phyloP scores from a whole-genome alignment of 1,284 basidiomycete species.

The Cutaneotrichosporon daszewskae region DNA sequence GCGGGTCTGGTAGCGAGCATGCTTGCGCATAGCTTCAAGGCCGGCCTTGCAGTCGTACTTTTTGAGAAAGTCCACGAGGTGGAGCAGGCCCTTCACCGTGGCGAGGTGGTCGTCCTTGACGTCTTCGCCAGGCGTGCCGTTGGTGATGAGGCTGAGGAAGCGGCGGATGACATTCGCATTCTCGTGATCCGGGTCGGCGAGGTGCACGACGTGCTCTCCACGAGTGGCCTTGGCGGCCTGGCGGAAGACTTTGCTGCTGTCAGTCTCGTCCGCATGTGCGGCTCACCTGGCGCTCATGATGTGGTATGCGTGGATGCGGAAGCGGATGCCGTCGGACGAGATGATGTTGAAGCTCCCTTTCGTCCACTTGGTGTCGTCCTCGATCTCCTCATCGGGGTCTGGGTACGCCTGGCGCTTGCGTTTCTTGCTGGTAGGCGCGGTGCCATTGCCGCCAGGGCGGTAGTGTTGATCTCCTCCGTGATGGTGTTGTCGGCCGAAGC shows the following conservation, averaged over 20 bases:
- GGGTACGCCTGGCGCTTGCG: too few species aligned
- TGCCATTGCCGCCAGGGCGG: too few species aligned
- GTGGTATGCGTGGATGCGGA: background rate
- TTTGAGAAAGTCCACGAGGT: background rate
- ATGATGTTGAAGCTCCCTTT: constrained; percentile 10
- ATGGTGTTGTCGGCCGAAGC: too few species aligned
- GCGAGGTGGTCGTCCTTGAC: background rate
- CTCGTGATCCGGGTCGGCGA: background rate
- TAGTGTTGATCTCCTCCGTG: too few species aligned
- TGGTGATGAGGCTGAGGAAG: background rate
- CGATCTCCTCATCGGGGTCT: too few species aligned
- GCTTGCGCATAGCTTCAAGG: too few species aligned
- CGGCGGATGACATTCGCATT: background rate
- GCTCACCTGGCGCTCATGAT: background rate
- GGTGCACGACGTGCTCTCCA: background rate
- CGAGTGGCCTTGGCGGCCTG: background rate
- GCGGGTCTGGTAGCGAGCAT: too few species aligned
- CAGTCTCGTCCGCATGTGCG: background rate
- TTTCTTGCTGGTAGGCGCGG: too few species aligned
- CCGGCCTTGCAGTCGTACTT: constrained; percentile 4
- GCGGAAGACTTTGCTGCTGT: background rate
- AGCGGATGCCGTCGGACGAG: constrained; percentile 7
- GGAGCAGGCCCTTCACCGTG: background rate
- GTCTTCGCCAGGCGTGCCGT: background rate
- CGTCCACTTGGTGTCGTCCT: constrained; percentile 11